A percentile compares a stretch with the other conserved stretches of the same genome.
Evolutionary conservation across 352 stramenopile genomes (phyloP).

Genomic region (Phytophthora multivora): DNA sequence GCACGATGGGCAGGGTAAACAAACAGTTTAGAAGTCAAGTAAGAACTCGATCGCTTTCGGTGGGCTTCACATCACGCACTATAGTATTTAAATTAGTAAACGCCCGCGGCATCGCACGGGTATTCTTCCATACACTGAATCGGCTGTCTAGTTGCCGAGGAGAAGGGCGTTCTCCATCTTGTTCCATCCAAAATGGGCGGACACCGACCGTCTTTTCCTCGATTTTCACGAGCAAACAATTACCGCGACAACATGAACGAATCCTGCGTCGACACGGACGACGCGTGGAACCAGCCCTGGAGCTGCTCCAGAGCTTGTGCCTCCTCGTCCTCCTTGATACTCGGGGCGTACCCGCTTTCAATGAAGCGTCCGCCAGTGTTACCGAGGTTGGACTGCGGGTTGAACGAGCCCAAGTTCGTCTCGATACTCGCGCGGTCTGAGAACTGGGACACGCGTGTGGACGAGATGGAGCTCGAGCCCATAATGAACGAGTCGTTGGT

Average conservation of each 20-base stretch:
- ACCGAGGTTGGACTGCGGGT: conserved; percentile 42
- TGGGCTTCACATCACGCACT: conserved; percentile 26
- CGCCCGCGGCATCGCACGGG: neutral
- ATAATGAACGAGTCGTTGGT: conserved; percentile 65
- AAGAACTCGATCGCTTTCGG: neutral
- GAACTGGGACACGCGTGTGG: conserved; percentile 42
- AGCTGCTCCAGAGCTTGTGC: conserved; percentile 63
- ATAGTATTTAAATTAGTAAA: conserved; percentile 39
- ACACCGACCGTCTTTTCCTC: conserved; percentile 4
- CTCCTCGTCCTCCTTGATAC: conserved; percentile 75
- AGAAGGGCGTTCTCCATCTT: conserved; percentile 25
- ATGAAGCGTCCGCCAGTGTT: conserved; percentile 36
- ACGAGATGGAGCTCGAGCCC: conserved; percentile 50
- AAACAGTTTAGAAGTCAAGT: neutral
- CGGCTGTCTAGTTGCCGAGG: conserved; percentile 12
- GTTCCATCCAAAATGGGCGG: conserved; percentile 38
- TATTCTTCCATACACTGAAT: conserved; percentile 31
- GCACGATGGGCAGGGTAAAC: neutral
- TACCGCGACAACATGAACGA: conserved; percentile 50
- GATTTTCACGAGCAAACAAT: conserved; percentile 17
- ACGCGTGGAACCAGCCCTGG: conserved; percentile 66
- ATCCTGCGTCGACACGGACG: conserved; percentile 63
- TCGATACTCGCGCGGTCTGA: conserved; percentile 79
- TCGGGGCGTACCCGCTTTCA: conserved; percentile 53
- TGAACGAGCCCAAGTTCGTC: conserved; percentile 75